Evolutionary conservation across 202 grass and related monocot genomes (phyloP).

Genomic region (Elaeis oleifera): DNA sequence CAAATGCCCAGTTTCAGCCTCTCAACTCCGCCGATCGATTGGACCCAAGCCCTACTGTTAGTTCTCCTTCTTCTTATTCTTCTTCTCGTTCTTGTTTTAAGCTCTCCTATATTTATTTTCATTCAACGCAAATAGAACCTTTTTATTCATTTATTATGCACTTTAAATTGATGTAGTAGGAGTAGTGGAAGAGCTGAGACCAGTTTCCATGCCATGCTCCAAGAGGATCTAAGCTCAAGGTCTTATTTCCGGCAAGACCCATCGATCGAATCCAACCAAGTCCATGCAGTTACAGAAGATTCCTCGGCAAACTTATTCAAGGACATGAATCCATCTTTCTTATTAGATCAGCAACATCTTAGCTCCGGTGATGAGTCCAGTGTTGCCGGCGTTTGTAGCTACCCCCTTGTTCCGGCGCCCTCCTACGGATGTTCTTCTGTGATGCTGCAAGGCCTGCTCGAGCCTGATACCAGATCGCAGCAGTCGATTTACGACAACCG

Average conservation of each 20-base stretch:
- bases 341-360: constrained; percentile 22
- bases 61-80: background rate
- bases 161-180: too few relatives aligned
- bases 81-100: too few relatives aligned
- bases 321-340: constrained; percentile 17
- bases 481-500: background rate
- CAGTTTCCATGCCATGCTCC: constrained; percentile 29
- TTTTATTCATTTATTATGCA: too few relatives aligned
- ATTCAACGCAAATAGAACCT: too few relatives aligned
- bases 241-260: too few relatives aligned
- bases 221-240: constrained; percentile 12
- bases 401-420: background rate
- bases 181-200: background rate
- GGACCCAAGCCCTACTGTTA: constrained; percentile 19
- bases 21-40: constrained; percentile 6
- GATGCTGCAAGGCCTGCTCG: background rate
- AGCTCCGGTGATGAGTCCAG: too few relatives aligned
- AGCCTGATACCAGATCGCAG: background rate
- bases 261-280: background rate
- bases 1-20: background rate
- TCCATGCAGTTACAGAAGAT: constrained; percentile 7
- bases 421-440: background rate
- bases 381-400: background rate
- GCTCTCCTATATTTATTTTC: too few relatives aligned
- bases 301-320: constrained; percentile 16